Percentiles rank a stretch among this genome's conserved stretches.
Evolutionary conservation across 306 rosid species (phyloP).

Genomic region (Cucurbita ficifolia): DNA sequence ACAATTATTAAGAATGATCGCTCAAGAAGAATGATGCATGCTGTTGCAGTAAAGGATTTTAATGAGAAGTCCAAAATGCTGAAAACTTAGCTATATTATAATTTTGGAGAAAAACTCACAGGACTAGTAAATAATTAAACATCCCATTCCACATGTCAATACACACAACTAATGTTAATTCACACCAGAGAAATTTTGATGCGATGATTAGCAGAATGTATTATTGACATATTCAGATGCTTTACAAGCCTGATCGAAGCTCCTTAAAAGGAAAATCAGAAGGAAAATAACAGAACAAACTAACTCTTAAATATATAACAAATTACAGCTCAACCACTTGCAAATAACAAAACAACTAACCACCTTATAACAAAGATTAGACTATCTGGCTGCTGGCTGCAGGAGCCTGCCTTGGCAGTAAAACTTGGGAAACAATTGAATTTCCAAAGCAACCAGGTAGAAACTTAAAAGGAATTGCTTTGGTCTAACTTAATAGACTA

Average conservation of each 20-base stretch:
- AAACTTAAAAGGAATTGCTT: not conserved
- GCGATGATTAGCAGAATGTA: not conserved
- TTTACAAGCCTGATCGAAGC: not conserved
- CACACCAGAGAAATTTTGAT: not conserved
- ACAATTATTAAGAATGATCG: not conserved
- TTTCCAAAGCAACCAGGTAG: not conserved
- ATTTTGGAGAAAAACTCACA: not conserved
- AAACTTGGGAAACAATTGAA: not conserved
- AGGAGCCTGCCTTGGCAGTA: not conserved
- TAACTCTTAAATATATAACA: too few species aligned
- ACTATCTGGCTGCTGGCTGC: not conserved
- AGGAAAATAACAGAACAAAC: not conserved
- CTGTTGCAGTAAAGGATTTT: not conserved
- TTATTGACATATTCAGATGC: not conserved
- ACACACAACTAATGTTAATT: not conserved
- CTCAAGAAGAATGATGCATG: too few species aligned
- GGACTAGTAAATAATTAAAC: not conserved
- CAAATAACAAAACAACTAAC: not conserved
- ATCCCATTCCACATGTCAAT: not conserved
- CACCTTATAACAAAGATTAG: too few species aligned
- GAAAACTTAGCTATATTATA: not conserved
- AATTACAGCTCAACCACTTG: not conserved
- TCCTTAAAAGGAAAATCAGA: not conserved
- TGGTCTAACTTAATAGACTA: not conserved
- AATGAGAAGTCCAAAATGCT: not conserved